A percentile compares a stretch with the other conserved stretches of the same genome.
phyloP scores from a whole-genome alignment of 2,329 filamentous ascomycete species.

The Sporothrix variecibatus region DNA sequence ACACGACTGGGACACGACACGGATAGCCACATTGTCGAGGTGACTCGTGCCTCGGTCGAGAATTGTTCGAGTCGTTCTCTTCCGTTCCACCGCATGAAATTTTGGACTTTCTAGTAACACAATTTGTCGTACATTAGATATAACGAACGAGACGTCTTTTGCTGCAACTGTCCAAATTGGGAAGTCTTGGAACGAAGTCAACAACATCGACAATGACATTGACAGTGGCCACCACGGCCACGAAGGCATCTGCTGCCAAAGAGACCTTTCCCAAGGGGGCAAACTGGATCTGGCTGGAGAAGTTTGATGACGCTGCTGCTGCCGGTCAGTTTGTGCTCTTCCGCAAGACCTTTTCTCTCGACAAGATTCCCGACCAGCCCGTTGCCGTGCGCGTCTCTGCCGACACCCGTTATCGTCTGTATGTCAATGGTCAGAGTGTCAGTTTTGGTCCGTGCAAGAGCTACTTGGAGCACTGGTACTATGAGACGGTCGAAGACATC shows the following conservation, averaged over 20 bases:
- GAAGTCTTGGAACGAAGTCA: neutral
- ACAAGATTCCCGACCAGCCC: neutral
- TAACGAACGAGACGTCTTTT: neutral
- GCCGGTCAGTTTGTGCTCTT: neutral
- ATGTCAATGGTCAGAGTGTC: constrained; percentile 40
- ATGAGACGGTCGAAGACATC: constrained; percentile 36
- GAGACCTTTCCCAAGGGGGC: neutral
- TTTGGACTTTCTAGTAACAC: neutral
- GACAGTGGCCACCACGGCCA: no score
- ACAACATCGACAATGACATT: no score
- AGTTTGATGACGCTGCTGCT: neutral
- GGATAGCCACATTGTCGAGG: neutral
- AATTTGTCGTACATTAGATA: neutral
- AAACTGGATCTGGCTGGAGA: neutral
- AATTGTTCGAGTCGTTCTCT: neutral
- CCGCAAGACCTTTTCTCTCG: neutral
- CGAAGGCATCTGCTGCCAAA: neutral
- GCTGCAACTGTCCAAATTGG: neutral
- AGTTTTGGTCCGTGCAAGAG: constrained; percentile 42
- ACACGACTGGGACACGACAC: neutral
- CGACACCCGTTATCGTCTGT: constrained; percentile 46
- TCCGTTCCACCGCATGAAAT: neutral
- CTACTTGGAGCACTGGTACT: constrained; percentile 39
- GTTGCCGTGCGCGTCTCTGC: constrained; percentile 35
- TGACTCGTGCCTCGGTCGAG: neutral